Conservation (phyloP, 2,329 filamentous ascomycete species). For the Dothideomycetes sp. region DNA sequence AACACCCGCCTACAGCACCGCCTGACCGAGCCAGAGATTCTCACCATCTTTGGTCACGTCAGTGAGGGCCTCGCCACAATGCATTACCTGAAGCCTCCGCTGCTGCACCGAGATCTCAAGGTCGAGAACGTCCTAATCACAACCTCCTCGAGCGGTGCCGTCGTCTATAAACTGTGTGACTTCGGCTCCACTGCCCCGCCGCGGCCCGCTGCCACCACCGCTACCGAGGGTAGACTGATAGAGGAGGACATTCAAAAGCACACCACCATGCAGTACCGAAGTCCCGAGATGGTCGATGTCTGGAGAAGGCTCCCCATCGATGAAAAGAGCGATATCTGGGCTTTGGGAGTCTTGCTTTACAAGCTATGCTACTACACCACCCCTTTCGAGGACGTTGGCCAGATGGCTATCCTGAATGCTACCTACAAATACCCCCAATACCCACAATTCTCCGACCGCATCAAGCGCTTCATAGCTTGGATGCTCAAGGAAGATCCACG, state of each 20-base stretch:
- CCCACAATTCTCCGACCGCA: conserved; percentile 75
- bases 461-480: conserved; percentile 82
- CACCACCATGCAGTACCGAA: conserved; percentile 93
- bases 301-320: conserved; percentile 94
- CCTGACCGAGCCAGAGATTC: conserved; percentile 91
- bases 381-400: conserved; percentile 93
- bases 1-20: conserved; percentile 94
- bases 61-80: conserved; percentile 95
- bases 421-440: conserved; percentile 86
- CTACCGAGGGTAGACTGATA: conserved; percentile 79
- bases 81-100: conserved; percentile 92
- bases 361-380: conserved; percentile 99
- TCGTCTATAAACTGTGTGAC: conserved; percentile 91
- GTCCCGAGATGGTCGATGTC: conserved; percentile 97
- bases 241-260: conserved; percentile 97
- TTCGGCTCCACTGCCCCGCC: conserved; percentile 88
- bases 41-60: conserved; percentile 93
- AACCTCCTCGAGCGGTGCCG: conserved; percentile 45
- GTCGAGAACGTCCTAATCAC: conserved; percentile 96
- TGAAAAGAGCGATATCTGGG: conserved; percentile 98
- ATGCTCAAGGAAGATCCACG: conserved; percentile 83
- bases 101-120: conserved; percentile 90
- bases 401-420: conserved; percentile 93
- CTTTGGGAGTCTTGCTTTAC: conserved; percentile 85
- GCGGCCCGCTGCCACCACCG: conserved; percentile 71